Percentiles rank a stretch among this genome's conserved stretches.
These are phyloP conservation scores for Melampsora larici-populina DNA, from an alignment of 1,284 basidiomycete species.

Conservation along the genomic window DNA sequence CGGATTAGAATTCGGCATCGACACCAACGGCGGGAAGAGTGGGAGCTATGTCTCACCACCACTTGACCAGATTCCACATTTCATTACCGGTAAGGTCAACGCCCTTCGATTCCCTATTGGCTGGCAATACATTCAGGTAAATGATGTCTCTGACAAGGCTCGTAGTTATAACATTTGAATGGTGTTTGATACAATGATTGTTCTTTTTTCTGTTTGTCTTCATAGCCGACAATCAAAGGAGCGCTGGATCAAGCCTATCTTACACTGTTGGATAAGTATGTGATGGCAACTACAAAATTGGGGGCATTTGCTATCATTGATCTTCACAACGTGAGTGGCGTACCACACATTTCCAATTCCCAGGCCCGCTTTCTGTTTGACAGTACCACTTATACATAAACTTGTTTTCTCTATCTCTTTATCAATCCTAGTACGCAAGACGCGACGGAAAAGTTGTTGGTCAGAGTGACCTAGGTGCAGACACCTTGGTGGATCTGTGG, in stretches of 20 bases:
- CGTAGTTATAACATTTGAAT: background rate
- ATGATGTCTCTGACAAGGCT: background rate
- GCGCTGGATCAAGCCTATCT: background rate
- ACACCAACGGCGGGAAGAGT: background rate
- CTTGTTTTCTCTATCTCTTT: background rate
- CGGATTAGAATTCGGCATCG: conserved; percentile 25
- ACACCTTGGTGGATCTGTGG: conserved; percentile 17
- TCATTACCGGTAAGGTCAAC: conserved; percentile 12
- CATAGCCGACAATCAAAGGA: conserved; percentile 2
- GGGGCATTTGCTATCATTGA: conserved; percentile 19
- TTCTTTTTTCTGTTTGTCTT: background rate
- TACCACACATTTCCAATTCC: too few relatives aligned
- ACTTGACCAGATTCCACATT: conserved; percentile 18
- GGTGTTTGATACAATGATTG: background rate
- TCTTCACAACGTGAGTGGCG: conserved; percentile 16
- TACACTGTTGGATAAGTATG: background rate
- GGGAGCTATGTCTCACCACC: background rate
- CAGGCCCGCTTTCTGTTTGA: too few relatives aligned
- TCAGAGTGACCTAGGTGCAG: background rate
- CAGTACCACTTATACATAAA: too few relatives aligned
- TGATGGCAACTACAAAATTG: background rate
- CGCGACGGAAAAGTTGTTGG: background rate
- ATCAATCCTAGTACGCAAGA: conserved; percentile 1
- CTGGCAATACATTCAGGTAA: conserved; percentile 21
- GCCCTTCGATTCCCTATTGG: conserved; percentile 15